Base-by-base conservation (phyloP, 495 filamentous ascomycete species). In the Thermochaetoides thermophila region DNA sequence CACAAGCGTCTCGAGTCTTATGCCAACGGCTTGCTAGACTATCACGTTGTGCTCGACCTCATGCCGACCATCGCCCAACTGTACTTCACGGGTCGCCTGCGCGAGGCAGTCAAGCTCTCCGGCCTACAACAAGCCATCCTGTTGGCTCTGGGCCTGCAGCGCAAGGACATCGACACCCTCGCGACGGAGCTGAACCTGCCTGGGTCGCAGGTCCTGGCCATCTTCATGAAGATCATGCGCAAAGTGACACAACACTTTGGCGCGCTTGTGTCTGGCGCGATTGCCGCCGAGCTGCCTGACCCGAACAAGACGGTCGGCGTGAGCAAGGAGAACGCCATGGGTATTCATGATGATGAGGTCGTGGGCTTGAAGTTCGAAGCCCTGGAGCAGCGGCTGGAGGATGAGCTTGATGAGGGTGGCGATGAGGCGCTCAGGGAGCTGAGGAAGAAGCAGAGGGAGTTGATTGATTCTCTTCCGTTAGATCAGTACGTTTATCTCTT, bases 1-100 rank as follows among this genome's bases (percentile, higher is more conserved):
- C 69, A 93, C 39, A 94, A 94, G 59, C 76, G 91, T 19, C 65
- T 96, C 18, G 87, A 95, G 48, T 81, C 78, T 38, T 99, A 96
- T 48, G 82, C 89, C 8, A 91, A 89, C 57, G 94, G 93, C 50
- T 78, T 95, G 56, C 69, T 99, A 12, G 91, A 99, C 50, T 92
- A 95, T 60, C 91, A 94, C 53, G 87, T 94, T 43, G 89, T 99
- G 34, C 66, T 96, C 21, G 91, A 99, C 48, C 72, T 99, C 56
- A 63, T 96, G 39, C 91, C 91, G 2, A 65, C 61, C 5, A 71
- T 96, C 31, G 71, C 91, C 5, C 61, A 68, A 6, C 70, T 85
- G 24, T 89, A 84, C 66, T 95, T 99, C 58, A 69, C 69, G 6
- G 80, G 81, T 32, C 71, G 74, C 12, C 58, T 96, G 3, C 74